phyloP scores from a whole-genome alignment of 176 grass and related monocot species.

The Calamus simplicifolius region DNA sequence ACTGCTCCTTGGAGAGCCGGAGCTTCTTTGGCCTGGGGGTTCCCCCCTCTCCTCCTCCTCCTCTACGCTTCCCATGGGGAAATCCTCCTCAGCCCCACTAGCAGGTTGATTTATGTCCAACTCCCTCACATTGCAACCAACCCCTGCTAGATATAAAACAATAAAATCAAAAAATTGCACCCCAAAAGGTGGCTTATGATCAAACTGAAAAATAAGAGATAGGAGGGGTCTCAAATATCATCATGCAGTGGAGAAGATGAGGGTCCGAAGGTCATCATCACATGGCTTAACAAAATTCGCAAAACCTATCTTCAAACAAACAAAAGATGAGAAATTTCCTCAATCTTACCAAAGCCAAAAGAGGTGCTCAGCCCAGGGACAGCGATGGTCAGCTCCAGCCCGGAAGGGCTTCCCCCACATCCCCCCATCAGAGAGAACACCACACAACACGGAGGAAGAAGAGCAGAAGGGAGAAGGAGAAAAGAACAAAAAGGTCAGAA shows the following conservation, averaged over 20 bases:
- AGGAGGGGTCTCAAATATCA: no score
- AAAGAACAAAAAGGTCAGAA: neutral
- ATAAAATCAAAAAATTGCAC: neutral
- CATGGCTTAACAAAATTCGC: no score
- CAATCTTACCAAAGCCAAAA: slow-evolving; percentile 55
- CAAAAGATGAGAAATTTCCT: no score
- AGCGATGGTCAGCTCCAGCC: slow-evolving; percentile 96
- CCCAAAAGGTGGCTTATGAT: neutral
- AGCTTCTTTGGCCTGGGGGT: slow-evolving; percentile 77
- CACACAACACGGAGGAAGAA: neutral
- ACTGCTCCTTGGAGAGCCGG: slow-evolving; percentile 86
- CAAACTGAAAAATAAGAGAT: no score
- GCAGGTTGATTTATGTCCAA: slow-evolving; percentile 96
- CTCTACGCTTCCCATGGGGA: slow-evolving; percentile 49
- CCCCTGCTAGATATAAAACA: slow-evolving; percentile 29
- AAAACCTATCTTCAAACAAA: neutral
- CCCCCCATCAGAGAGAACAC: slow-evolving; percentile 28
- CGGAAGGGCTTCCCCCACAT: slow-evolving; percentile 40
- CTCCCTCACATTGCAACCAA: slow-evolving; percentile 49
- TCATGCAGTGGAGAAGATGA: no score
- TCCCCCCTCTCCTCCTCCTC: slow-evolving; percentile 21
- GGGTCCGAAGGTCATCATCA: no score
- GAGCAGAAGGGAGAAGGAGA: neutral
- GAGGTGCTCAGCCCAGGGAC: slow-evolving; percentile 72
- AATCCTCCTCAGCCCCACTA: slow-evolving; percentile 54